Base-by-base conservation (phyloP, 2,329 filamentous ascomycete species). In the Fusarium papillatum region DNA sequence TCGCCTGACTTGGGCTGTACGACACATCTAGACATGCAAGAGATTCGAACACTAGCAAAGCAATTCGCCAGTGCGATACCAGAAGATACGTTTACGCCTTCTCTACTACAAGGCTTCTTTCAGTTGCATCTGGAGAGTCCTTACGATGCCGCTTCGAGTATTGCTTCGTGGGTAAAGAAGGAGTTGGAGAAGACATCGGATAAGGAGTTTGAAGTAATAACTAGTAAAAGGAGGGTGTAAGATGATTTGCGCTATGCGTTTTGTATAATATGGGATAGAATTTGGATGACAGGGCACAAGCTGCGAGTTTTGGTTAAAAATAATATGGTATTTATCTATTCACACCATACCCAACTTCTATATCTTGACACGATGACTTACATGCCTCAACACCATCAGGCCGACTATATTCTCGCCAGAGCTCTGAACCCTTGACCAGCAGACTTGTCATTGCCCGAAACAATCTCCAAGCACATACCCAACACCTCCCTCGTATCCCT, bases 31-130 rank as follows among this genome's bases (percentile, higher is more conserved):
- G 76, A 76, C 11, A 78, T 78, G 11, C 80, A 80, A 2, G 80
- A 84, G 64, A 75, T 87, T 7, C 60, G 76, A 17, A 81, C 87
- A 34, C 89, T 93, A 39, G 88, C 90, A 0, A 79, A 84, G 16
- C 83, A 87, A 38, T 93, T 94, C 67, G 85, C 88, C 9, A 85
- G 86, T 55, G 85, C 88, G 74, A 87, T 93, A 24, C 87, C 87
- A 0, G 82, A 85, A 9, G 79, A 84, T 53, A 83, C 81, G 0
- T 87, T 89, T 60, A 89, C 87, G 0, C 88, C 88, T 0, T 88
- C 88, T 0, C 82, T 88, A 41, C 71, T 90, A 6, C 88, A 90
- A 68, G 88, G 87, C 1, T 89, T 85, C 74, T 83, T 90, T 6
- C 86, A 88, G 41, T 81, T 83, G 5, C 83, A 87, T 70, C 79